A percentile compares a stretch with the other conserved stretches of the same genome.
Evolutionary conservation across 2,329 filamentous ascomycete genomes (phyloP).

Genomic region (Aquanectria penicillioides): DNA sequence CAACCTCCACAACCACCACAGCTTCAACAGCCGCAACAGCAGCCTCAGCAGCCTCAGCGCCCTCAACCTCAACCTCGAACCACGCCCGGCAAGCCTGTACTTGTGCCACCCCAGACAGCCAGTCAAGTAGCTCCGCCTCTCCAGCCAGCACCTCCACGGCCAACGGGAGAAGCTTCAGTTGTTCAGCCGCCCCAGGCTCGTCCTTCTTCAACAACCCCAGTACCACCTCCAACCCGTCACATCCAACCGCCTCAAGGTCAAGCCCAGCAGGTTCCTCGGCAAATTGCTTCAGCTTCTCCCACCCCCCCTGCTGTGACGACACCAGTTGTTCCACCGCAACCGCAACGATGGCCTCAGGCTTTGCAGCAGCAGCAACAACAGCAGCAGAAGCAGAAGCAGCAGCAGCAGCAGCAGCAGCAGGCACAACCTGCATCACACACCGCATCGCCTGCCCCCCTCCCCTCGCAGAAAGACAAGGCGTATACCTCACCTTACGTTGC

Average conservation of each 20-base stretch:
- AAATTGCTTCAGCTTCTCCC: conserved; percentile 47
- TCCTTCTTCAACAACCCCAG: conserved; percentile 46
- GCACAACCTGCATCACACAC: conserved; percentile 38
- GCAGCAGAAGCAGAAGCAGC: conserved; percentile 45
- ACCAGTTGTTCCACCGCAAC: conserved; percentile 38
- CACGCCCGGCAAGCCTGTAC: conserved; percentile 41
- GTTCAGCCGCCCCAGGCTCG: conserved; percentile 41
- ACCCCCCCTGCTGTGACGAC: conserved; percentile 35
- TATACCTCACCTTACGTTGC: conserved; percentile 42
- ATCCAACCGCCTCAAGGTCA: conserved; percentile 45
- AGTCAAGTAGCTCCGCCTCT: conserved; percentile 49
- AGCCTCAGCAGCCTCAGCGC: conserved; percentile 31
- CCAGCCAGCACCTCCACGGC: conserved; percentile 47
- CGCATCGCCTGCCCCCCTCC: conserved; percentile 37
- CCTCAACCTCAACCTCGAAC: conserved; percentile 38
- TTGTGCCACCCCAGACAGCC: conserved; percentile 48
- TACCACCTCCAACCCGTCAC: conserved; percentile 47
- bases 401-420: conserved; percentile 39
- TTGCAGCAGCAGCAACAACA: conserved; percentile 39
- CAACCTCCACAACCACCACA: conserved; percentile 11
- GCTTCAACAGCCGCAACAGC: conserved; percentile 29
- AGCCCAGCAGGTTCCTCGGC: conserved; percentile 39
- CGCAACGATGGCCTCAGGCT: conserved; percentile 48
- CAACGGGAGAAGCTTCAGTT: conserved; percentile 29
- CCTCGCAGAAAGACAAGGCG: conserved; percentile 42